Base-by-base conservation (phyloP, 495 filamentous ascomycete species). In the Xylaria longipes region DNA sequence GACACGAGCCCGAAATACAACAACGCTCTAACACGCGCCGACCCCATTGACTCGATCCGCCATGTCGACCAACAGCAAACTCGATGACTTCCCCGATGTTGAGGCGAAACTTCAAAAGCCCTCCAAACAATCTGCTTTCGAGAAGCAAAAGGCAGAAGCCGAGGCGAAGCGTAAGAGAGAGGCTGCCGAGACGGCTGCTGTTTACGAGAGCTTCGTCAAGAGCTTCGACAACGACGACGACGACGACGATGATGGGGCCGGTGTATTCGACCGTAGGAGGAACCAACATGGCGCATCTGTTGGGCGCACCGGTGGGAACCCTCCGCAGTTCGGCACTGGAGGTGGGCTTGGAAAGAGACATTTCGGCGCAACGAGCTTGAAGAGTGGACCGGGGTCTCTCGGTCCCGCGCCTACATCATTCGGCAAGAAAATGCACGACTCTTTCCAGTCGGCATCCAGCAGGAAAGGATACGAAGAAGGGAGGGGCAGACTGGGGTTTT, bases 131-230 rank as follows among this genome's bases (percentile, higher is more conserved):
- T 97, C 94, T 15, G 88, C 93, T 41, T 98, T 97, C 82, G 95
- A 98, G 82, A 91, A 91, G 68, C 93, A 96, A 74, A 96, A 95
- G 83, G 93, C 93, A 48, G 95, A 97, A 78, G 94, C 93, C 41
- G 93, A 97, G 84, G 95, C 94, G 20, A 98, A 98, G 81, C 91
- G 93, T 43, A 87, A 89, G 74, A 88, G 94, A 69, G 95, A 97
- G 80, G 91, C 91, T 78, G 93, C 91, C 71, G 95, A 97, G 80
- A 97, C 93, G 25, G 93, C 92, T 43, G 95, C 95, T 11, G 95
- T 93, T 17, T 93, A 94, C 78, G 90, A 97, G 70, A 93, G 95
- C 72, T 97, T 97, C 78, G 90, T 96, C 71, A 95, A 96, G 76
- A 93, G 91, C 31, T 97, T 97, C 73, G 93, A 93, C 48, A 90